A percentile compares a stretch with the other conserved stretches of the same genome.
Conservation (phyloP, 805 yeast genomes). For the Starmerella sirachaensis region DNA sequence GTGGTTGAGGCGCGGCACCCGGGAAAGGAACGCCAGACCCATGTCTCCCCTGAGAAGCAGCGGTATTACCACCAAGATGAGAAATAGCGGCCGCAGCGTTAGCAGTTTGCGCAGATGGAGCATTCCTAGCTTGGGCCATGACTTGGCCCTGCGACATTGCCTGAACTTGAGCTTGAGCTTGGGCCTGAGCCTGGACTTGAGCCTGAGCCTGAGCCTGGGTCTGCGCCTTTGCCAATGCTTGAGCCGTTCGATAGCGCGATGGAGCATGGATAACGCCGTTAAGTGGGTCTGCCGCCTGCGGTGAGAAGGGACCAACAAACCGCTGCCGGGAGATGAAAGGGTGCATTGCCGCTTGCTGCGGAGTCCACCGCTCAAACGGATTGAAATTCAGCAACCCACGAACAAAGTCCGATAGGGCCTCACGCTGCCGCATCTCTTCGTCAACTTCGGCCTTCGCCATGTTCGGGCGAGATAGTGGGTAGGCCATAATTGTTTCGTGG, state of each 20-base stretch:
- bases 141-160: conserved; percentile 17
- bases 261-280: conserved; percentile 1
- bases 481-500: conserved; percentile 63
- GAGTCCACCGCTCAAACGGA: conserved; percentile 93
- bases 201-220: conserved; percentile 16
- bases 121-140: conserved; percentile 11
- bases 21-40: too few species aligned
- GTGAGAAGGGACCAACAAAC: conserved; percentile 35
- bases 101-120: neutral
- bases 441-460: conserved; percentile 39
- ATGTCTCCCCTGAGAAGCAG: too few species aligned
- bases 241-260: conserved; percentile 9
- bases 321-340: conserved; percentile 67
- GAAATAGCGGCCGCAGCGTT: conserved; percentile 2
- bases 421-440: conserved; percentile 61
- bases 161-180: conserved; percentile 18
- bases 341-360: conserved; percentile 85
- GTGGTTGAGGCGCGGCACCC: too few species aligned
- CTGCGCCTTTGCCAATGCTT: conserved; percentile 3
- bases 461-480: conserved; percentile 36
- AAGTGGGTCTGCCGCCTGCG: conserved; percentile 5
- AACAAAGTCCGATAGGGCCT: conserved; percentile 63
- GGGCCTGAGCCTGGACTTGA: conserved; percentile 17
- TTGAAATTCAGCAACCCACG: conserved; percentile 67
- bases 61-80: neutral